A percentile compares a stretch with the other conserved stretches of the same genome.
Conservation (phyloP, 495 filamentous ascomycete species). For the Podospora comata region DNA sequence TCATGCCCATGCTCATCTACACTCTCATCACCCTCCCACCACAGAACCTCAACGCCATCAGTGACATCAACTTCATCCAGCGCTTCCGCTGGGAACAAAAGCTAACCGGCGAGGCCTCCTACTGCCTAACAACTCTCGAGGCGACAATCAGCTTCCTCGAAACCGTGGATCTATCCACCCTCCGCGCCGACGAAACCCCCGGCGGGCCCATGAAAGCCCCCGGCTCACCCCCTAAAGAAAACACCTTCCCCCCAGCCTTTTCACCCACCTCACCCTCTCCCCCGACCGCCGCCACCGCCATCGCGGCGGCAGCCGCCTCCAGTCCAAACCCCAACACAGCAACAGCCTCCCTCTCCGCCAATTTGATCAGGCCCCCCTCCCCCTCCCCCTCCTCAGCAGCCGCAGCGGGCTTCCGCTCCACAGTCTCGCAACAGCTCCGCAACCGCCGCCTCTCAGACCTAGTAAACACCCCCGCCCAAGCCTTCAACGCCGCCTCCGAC, state of each 20-base stretch:
- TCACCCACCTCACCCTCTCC: conserved; percentile 43
- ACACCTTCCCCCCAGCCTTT: conserved; percentile 51
- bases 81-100: conserved; percentile 83
- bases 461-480: conserved; percentile 75
- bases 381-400: conserved; percentile 13
- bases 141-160: conserved; percentile 95
- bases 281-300: conserved; percentile 29
- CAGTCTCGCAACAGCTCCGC: conserved; percentile 38
- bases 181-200: conserved; percentile 74
- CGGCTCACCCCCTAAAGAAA: conserved; percentile 49
- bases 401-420: conserved; percentile 37
- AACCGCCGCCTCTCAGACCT: conserved; percentile 73
- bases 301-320: conserved; percentile 30
- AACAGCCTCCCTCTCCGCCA: conserved; percentile 35
- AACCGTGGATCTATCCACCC: conserved; percentile 88
- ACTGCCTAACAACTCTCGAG: conserved; percentile 94
- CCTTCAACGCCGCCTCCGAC: conserved; percentile 78
- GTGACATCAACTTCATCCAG: conserved; percentile 91
- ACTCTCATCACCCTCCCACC: conserved; percentile 87
- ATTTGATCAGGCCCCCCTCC: conserved; percentile 24
- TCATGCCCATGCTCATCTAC: conserved; percentile 94
- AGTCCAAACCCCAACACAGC: conserved; percentile 28
- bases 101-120: conserved; percentile 89
- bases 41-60: conserved; percentile 83
- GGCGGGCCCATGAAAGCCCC: conserved; percentile 60